Evolutionary conservation across 352 stramenopile genomes (phyloP).

Genomic region (Phytophthora palmivora): DNA sequence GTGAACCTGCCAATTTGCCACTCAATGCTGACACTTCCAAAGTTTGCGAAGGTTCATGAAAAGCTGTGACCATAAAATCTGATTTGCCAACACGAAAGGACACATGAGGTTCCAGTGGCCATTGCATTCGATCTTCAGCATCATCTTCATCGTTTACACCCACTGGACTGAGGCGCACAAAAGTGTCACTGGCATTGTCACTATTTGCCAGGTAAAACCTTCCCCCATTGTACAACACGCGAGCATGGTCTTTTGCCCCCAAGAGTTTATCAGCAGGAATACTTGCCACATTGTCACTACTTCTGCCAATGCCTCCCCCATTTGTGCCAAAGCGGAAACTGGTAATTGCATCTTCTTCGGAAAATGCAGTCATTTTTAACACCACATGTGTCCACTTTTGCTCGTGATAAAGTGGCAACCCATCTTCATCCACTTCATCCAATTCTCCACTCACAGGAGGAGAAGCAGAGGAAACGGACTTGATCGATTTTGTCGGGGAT

Average conservation of each 20-base stretch:
- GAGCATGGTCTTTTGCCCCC: slow-evolving; percentile 55
- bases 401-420: slow-evolving; percentile 35
- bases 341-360: slow-evolving; percentile 75
- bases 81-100: slow-evolving; percentile 84
- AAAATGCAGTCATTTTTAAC: slow-evolving; percentile 86
- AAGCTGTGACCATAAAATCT: slow-evolving; percentile 73
- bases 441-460: slow-evolving; percentile 22
- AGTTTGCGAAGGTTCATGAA: slow-evolving; percentile 60
- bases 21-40: slow-evolving; percentile 64
- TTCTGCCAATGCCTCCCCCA: slow-evolving; percentile 64
- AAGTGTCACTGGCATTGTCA: slow-evolving; percentile 67
- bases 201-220: slow-evolving; percentile 75
- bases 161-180: slow-evolving; percentile 63
- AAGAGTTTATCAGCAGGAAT: slow-evolving; percentile 82
- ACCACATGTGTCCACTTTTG: slow-evolving; percentile 76
- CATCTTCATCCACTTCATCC: slow-evolving; percentile 38
- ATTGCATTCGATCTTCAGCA: slow-evolving; percentile 77
- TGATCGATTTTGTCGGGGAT: slow-evolving; percentile 23
- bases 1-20: slow-evolving; percentile 69
- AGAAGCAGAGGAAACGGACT: slow-evolving; percentile 14
- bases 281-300: slow-evolving; percentile 60
- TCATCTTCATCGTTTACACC: slow-evolving; percentile 43
- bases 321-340: slow-evolving; percentile 70
- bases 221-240: slow-evolving; percentile 58
- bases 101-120: slow-evolving; percentile 67